These are phyloP conservation scores for Platanus orientalis DNA, from an alignment of 164 flowering plant genomes.

Conservation along the genomic window DNA sequence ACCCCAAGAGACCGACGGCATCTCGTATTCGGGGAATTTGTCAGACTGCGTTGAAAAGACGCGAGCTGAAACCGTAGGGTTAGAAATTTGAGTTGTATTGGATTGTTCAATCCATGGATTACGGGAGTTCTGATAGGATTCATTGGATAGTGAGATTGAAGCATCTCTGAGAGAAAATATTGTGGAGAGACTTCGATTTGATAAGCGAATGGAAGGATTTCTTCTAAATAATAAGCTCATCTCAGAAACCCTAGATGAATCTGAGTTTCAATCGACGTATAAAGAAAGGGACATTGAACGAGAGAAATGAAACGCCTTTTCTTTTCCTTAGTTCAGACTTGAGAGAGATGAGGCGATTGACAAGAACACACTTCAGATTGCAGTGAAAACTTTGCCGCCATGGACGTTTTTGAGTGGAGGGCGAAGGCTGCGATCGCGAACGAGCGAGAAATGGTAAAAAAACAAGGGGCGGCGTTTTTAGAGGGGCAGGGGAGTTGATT, in stretches of 20 bases:
- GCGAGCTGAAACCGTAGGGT: background rate
- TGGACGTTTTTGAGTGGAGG: no score
- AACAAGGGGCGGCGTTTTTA: no score
- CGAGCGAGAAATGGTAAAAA: no score
- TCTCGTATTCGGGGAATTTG: conserved; percentile 79
- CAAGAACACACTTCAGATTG: no score
- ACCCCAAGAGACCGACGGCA: conserved; percentile 96
- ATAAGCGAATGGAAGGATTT: conserved; percentile 4
- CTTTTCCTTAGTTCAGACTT: no score
- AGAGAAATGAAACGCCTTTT: no score
- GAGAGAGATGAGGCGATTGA: no score
- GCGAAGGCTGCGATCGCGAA: no score
- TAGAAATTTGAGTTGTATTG: background rate
- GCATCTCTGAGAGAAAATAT: conserved; percentile 5
- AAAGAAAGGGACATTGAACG: no score
- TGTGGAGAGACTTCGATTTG: background rate
- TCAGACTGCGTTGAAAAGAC: conserved; percentile 38
- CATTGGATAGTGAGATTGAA: background rate
- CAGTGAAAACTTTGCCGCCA: no score
- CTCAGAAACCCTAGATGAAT: conserved; percentile 10
- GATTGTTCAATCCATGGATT: background rate
- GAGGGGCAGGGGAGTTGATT: no score
- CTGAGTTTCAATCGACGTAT: no score
- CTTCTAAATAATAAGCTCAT: conserved; percentile 17
- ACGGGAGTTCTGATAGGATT: conserved; percentile 3